Evolutionary conservation across 768 basidiomycete genomes (phyloP), one percentile per base, ranked within the genome.

Genomic region (Naganishia onofrii): DNA sequence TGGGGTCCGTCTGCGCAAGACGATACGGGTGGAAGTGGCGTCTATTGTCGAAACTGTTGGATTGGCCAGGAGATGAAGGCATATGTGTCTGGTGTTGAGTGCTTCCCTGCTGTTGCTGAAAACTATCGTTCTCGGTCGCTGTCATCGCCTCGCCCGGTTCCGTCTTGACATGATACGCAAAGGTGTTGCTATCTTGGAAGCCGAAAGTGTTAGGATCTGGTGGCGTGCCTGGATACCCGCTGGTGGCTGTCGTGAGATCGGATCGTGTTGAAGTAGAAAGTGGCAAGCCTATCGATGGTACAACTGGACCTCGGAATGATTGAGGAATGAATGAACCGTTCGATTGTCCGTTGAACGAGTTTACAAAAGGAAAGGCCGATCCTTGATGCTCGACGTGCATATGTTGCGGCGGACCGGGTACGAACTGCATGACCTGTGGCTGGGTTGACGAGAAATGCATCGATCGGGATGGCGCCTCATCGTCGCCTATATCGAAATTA

Each of bases 11-110:
- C 23, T 63, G 60, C n/a, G 60, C 6, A 2, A 42, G 42, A 42
- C 60, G 60, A 42, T 63, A 63, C 2, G 60, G 58, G 29, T 63
- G 60, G 19, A 28, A 46, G 23, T 44, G 42, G 34, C 42, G 36
- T 23, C 42, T 28, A 12, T 26, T 36, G 15, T 36, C 36, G 21
- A 23, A 26, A 6, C 21, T 42, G 28, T 38, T 10, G 60, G 26
- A 42, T 38, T 3, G 3, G 17, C 32, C 17, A 8, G 57, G 32
- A n/a, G 60, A 42, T 12, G 23, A 12, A 26, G 42, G 5, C 21
- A 42, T 12, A 6, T 46, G 3, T 15, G 9, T 19, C 21, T 21
- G 23, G 13, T 28, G 42, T 10, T 63, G n/a, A 8, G 3, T 34
- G 23, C 36, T 26, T 3, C 36, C 26, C 6, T 34, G 57, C 54